These are phyloP conservation scores for Setomelanomma holmii DNA, from an alignment of 2,329 filamentous ascomycete species.

Conservation along the genomic window DNA sequence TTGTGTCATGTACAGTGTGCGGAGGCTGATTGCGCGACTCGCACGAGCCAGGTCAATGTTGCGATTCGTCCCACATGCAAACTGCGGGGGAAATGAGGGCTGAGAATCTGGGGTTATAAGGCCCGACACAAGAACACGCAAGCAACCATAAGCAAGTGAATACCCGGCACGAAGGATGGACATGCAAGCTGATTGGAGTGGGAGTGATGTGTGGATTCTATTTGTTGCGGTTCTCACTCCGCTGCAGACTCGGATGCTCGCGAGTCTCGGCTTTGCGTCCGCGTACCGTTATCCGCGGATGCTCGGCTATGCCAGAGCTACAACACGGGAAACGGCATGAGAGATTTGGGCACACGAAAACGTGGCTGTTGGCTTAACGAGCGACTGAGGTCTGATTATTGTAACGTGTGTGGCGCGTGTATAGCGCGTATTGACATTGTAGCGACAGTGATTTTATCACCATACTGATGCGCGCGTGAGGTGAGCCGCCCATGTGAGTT, in stretches of 20 bases:
- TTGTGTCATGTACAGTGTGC: neutral
- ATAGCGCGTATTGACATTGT: neutral
- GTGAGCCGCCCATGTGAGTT: too few species aligned
- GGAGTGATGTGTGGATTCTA: neutral
- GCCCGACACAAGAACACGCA: neutral
- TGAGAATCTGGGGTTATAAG: neutral
- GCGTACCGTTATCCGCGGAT: constrained; percentile 5
- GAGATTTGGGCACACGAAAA: neutral
- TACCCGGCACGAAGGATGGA: neutral
- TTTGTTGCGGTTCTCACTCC: neutral
- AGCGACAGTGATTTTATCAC: too few species aligned
- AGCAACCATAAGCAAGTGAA: neutral
- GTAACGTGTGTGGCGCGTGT: neutral
- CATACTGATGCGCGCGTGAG: too few species aligned
- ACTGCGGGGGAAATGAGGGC: neutral
- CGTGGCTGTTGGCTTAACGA: neutral
- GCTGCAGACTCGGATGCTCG: neutral
- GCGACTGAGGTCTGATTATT: neutral
- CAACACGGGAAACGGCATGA: neutral
- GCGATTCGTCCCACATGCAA: neutral
- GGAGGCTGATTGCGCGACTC: neutral
- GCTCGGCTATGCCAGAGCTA: neutral
- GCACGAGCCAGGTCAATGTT: neutral
- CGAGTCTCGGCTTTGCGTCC: neutral
- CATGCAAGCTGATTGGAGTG: neutral